A percentile compares a stretch with the other conserved stretches of the same genome.
phyloP scores from a whole-genome alignment of 2,329 filamentous ascomycete genomes.

The Balansia obtecta region DNA sequence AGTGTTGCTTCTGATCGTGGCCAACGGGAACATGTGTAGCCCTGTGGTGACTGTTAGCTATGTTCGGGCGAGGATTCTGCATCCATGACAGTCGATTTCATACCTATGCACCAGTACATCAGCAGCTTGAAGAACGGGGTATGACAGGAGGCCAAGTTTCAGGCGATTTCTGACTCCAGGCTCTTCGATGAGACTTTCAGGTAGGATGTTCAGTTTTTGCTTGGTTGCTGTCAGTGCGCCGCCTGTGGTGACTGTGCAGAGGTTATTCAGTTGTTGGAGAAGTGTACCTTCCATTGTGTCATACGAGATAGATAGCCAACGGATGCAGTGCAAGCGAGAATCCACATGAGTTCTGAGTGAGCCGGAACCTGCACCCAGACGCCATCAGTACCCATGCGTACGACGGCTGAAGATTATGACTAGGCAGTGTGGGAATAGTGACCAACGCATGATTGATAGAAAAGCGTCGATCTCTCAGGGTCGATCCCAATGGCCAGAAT shows the following conservation, averaged over 20 bases:
- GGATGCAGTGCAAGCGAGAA: slow-evolving; percentile 80
- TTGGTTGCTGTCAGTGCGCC: slow-evolving; percentile 19
- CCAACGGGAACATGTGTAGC: slow-evolving; percentile 93
- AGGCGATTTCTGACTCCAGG: slow-evolving; percentile 45
- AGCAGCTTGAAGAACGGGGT: slow-evolving; percentile 89
- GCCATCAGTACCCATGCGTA: background rate
- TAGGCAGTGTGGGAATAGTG: background rate
- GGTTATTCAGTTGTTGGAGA: background rate
- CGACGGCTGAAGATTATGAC: background rate
- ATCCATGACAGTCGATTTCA: background rate
- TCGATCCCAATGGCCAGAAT: slow-evolving; percentile 76
- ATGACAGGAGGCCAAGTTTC: slow-evolving; percentile 87
- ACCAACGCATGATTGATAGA: slow-evolving; percentile 66
- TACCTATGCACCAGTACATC: slow-evolving; percentile 81
- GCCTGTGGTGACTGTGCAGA: too few species aligned
- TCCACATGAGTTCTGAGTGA: slow-evolving; percentile 93
- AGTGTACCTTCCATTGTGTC: slow-evolving; percentile 89
- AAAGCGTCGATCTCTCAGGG: slow-evolving; percentile 64
- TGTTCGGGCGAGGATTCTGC: background rate
- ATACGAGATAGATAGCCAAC: slow-evolving; percentile 94
- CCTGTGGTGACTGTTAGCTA: slow-evolving; percentile 24
- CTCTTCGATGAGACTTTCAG: slow-evolving; percentile 46
- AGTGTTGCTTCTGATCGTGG: slow-evolving; percentile 87
- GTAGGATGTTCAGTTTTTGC: slow-evolving; percentile 60
- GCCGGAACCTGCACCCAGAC: slow-evolving; percentile 45